phyloP scores from a whole-genome alignment of 2,329 filamentous ascomycete species.

The Colletotrichum somersetense region DNA sequence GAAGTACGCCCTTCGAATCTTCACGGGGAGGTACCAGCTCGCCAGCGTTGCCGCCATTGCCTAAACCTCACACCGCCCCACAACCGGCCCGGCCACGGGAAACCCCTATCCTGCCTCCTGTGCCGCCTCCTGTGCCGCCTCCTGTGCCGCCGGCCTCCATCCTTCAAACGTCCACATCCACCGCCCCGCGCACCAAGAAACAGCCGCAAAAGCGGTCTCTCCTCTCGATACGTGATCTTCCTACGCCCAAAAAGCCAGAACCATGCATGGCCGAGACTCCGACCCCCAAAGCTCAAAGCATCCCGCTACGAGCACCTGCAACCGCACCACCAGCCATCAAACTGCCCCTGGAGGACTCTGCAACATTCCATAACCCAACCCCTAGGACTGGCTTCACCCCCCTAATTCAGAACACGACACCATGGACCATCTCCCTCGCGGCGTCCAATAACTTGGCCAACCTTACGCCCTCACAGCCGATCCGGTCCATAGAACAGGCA shows the following conservation, averaged over 20 bases:
- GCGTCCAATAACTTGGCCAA: neutral
- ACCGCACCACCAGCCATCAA: conserved; percentile 6
- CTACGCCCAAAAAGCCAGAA: neutral
- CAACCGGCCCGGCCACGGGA: neutral
- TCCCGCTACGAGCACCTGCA: neutral
- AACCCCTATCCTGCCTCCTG: conserved; percentile 2
- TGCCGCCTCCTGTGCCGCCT: conserved; percentile 23
- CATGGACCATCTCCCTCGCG: conserved; percentile 11
- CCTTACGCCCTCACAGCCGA: neutral
- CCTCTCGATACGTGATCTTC: conserved; percentile 19
- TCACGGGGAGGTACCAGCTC: conserved; percentile 34
- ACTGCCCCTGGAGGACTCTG: neutral
- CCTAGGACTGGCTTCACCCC: conserved; percentile 32
- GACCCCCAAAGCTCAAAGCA: neutral
- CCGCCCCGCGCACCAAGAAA: neutral
- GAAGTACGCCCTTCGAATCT: conserved; percentile 23
- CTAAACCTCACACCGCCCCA: neutral
- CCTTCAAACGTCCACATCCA: conserved; percentile 1
- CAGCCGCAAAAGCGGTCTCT: conserved; percentile 12
- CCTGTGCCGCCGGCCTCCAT: conserved; percentile 24
- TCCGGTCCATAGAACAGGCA: conserved; percentile 6
- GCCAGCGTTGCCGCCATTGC: conserved; percentile 25
- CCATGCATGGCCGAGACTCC: neutral
- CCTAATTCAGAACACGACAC: conserved; percentile 7
- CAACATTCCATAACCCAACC: neutral